These are phyloP conservation scores for Pseudofabraea citricarpa DNA, from an alignment of 2,329 filamentous ascomycete genomes.

Conservation along the genomic window DNA sequence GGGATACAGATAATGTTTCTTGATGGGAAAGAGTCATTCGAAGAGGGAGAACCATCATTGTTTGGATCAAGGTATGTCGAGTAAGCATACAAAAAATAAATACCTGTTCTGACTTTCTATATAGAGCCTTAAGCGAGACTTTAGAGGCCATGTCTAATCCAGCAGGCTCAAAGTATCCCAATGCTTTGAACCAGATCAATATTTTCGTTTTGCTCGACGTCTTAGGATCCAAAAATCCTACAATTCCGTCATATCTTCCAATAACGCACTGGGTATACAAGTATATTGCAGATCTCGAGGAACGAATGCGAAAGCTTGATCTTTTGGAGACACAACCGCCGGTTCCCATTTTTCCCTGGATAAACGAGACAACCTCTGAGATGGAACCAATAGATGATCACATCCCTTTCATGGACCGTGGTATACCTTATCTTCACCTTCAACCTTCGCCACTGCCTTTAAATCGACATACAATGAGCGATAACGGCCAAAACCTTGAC, in stretches of 20 bases:
- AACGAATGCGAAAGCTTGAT: conserved; percentile 60
- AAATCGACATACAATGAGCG: conserved; percentile 78
- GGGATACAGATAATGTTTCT: conserved; percentile 83
- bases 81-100: not conserved
- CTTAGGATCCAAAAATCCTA: conserved; percentile 62
- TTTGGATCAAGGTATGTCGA: conserved; percentile 69
- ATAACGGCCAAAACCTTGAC: conserved; percentile 79
- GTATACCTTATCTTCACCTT: conserved; percentile 85
- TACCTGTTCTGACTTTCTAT: conserved; percentile 2
- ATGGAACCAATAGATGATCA: conserved; percentile 71
- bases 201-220: conserved; percentile 84
- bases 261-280: conserved; percentile 88
- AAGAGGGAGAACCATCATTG: conserved; percentile 66
- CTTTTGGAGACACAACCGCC: conserved; percentile 60
- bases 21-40: conserved; percentile 89
- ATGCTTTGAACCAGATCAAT: conserved; percentile 69
- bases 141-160: conserved; percentile 70
- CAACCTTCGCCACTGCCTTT: conserved; percentile 74
- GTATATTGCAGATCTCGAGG: conserved; percentile 66
- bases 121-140: conserved; percentile 64
- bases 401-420: conserved; percentile 76
- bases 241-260: conserved; percentile 76
- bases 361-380: conserved; percentile 27
- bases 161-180: conserved; percentile 64
- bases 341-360: conserved; percentile 11